Evolutionary conservation across 352 stramenopile species (phyloP).

Genomic region (Phytopythium aichiense): DNA sequence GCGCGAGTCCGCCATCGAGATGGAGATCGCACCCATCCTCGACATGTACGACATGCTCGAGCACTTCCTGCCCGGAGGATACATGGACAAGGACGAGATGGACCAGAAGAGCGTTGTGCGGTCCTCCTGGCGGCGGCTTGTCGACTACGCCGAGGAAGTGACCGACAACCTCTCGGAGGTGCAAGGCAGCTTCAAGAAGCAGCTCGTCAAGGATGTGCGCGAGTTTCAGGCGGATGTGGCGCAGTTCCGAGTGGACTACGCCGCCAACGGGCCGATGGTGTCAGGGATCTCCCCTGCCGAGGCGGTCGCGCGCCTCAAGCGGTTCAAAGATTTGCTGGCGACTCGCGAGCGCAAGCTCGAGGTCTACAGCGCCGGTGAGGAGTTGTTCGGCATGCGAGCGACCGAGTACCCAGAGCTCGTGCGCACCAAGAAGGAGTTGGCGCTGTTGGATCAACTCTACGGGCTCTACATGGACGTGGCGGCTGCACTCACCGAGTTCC

Average conservation of each 20-base stretch:
- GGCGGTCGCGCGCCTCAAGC: slow-evolving; percentile 78
- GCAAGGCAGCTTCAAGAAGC: slow-evolving; percentile 89
- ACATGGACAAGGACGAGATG: slow-evolving; percentile 89
- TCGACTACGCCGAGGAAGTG: slow-evolving; percentile 87
- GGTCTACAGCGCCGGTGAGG: slow-evolving; percentile 83
- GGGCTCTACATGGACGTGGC: slow-evolving; percentile 87
- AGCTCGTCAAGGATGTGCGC: slow-evolving; percentile 86
- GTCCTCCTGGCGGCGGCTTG: slow-evolving; percentile 80
- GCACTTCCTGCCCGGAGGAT: slow-evolving; percentile 78
- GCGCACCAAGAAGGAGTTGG: slow-evolving; percentile 86
- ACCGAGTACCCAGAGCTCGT: slow-evolving; percentile 79
- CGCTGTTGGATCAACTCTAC: slow-evolving; percentile 85
- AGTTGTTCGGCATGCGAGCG: slow-evolving; percentile 85
- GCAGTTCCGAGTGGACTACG: slow-evolving; percentile 68
- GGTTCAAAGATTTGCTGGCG: slow-evolving; percentile 81
- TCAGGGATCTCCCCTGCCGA: slow-evolving; percentile 73
- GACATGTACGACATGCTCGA: slow-evolving; percentile 91
- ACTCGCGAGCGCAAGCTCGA: slow-evolving; percentile 82
- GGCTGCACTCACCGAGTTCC: slow-evolving; percentile 66
- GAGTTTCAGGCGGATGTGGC: slow-evolving; percentile 72
- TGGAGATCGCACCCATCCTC: slow-evolving; percentile 85
- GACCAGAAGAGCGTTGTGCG: slow-evolving; percentile 88
- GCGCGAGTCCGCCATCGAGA: slow-evolving; percentile 84
- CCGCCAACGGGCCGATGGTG: slow-evolving; percentile 62
- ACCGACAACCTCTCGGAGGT: slow-evolving; percentile 82